These are phyloP conservation scores for Leccinum aurantiacum DNA, from an alignment of 768 basidiomycete genomes.

Conservation along the genomic window DNA sequence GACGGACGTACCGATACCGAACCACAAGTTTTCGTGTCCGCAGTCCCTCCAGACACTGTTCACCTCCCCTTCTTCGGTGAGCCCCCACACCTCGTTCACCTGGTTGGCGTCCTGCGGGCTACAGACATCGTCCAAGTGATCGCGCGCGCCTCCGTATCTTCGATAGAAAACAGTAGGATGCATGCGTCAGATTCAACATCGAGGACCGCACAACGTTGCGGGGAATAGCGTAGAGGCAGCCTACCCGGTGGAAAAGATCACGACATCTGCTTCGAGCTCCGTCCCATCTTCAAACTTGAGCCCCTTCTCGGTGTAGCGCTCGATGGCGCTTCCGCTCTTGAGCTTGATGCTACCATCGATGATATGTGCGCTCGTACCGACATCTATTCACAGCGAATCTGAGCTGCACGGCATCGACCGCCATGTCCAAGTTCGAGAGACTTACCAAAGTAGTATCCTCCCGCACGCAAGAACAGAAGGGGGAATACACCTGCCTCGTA, in stretches of 20 bases:
- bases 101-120: conserved; percentile 45
- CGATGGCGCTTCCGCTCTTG: conserved; percentile 41
- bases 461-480: conserved; percentile 28
- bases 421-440: neutral
- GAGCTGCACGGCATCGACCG: neutral
- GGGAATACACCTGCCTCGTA: conserved; percentile 35
- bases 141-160: conserved; percentile 48
- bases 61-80: conserved; percentile 63
- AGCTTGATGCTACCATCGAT: conserved; percentile 50
- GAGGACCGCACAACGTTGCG: neutral
- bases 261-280: conserved; percentile 32
- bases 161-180: neutral
- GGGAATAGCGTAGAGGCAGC: neutral
- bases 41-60: conserved; percentile 37
- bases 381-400: conserved; percentile 21
- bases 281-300: conserved; percentile 32
- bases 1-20: conserved; percentile 25
- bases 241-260: conserved; percentile 35
- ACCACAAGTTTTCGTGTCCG: conserved; percentile 38
- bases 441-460: conserved; percentile 44
- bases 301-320: conserved; percentile 33
- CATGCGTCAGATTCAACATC: neutral
- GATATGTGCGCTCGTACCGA: conserved; percentile 44
- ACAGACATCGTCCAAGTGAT: conserved; percentile 41
- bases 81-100: conserved; percentile 57